These are phyloP conservation scores for Pseudogymnoascus sp. DNA, from an alignment of 2,329 filamentous ascomycete species.

Conservation along the genomic window DNA sequence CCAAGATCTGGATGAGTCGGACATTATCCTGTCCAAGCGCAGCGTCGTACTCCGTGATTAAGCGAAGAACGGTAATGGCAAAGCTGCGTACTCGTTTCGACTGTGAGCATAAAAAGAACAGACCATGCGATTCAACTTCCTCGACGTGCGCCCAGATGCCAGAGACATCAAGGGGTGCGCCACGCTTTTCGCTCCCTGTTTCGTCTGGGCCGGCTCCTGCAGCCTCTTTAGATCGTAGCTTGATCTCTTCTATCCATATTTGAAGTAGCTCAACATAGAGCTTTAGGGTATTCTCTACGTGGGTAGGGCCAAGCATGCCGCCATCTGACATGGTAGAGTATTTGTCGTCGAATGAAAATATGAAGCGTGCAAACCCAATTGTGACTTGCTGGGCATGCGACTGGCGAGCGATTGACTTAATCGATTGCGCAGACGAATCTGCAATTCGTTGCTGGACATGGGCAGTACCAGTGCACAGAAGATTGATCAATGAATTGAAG, in stretches of 20 bases:
- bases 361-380: constrained; percentile 92
- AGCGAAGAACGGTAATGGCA: constrained; percentile 81
- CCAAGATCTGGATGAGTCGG: constrained; percentile 83
- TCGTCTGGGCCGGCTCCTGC: constrained; percentile 56
- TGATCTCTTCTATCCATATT: constrained; percentile 97
- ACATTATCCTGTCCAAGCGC: constrained; percentile 68
- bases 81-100: constrained; percentile 82
- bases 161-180: constrained; percentile 73
- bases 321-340: constrained; percentile 98
- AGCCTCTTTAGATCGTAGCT: constrained; percentile 70
- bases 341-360: constrained; percentile 95
- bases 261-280: constrained; percentile 89
- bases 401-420: constrained; percentile 92
- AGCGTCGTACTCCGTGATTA: constrained; percentile 89
- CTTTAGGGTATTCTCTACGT: constrained; percentile 88
- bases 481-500: constrained; percentile 86
- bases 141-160: constrained; percentile 90
- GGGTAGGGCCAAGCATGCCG: constrained; percentile 84
- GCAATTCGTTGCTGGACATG: constrained; percentile 92
- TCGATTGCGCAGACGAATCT: constrained; percentile 78
- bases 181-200: constrained; percentile 57
- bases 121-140: constrained; percentile 88
- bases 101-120: constrained; percentile 97
- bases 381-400: constrained; percentile 91
- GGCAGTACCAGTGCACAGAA: constrained; percentile 91